phyloP scores from a whole-genome alignment of 176 grass and related monocot species.

The Zizania latifolia region DNA sequence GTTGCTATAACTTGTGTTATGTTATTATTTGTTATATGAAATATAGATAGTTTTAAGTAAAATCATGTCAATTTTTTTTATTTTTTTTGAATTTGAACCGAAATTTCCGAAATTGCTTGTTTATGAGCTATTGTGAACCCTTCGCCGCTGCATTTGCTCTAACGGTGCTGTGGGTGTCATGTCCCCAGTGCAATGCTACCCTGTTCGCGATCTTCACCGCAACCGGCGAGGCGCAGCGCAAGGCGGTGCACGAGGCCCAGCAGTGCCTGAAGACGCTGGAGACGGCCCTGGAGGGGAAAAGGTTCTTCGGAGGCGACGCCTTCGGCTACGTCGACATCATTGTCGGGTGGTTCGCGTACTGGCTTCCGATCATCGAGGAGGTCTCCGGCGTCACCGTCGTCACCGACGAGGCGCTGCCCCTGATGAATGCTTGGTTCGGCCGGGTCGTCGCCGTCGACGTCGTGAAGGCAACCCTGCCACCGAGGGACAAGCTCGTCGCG shows the following conservation, averaged over 20 bases:
- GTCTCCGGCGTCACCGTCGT: slow-evolving; percentile 25
- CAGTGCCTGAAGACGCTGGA: slow-evolving; percentile 44
- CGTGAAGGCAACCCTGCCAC: slow-evolving; percentile 41
- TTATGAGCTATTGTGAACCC: too few species aligned
- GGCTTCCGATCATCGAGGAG: slow-evolving; percentile 49
- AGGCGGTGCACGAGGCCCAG: slow-evolving; percentile 39
- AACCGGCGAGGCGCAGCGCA: slow-evolving; percentile 30
- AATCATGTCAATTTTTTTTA: too few species aligned
- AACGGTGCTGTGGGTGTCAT: background rate
- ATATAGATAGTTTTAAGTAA: too few species aligned
- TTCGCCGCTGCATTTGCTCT: too few species aligned
- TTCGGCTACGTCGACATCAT: slow-evolving; percentile 50
- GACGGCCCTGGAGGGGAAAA: slow-evolving; percentile 39
- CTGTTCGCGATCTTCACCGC: slow-evolving; percentile 23
- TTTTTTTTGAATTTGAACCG: too few species aligned
- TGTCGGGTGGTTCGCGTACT: slow-evolving; percentile 44
- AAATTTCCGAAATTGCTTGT: too few species aligned
- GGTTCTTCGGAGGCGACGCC: slow-evolving; percentile 51
- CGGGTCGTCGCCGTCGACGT: slow-evolving; percentile 38
- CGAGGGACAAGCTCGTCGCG: slow-evolving; percentile 39
- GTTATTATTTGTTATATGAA: too few species aligned
- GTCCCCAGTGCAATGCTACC: slow-evolving; percentile 32
- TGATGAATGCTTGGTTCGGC: slow-evolving; percentile 48
- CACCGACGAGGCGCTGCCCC: slow-evolving; percentile 36
- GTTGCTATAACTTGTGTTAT: too few species aligned